Evolutionary conservation across 768 basidiomycete species (phyloP), one percentile per base, ranked within the genome.

Genomic region (Dioszegia hungarica): DNA sequence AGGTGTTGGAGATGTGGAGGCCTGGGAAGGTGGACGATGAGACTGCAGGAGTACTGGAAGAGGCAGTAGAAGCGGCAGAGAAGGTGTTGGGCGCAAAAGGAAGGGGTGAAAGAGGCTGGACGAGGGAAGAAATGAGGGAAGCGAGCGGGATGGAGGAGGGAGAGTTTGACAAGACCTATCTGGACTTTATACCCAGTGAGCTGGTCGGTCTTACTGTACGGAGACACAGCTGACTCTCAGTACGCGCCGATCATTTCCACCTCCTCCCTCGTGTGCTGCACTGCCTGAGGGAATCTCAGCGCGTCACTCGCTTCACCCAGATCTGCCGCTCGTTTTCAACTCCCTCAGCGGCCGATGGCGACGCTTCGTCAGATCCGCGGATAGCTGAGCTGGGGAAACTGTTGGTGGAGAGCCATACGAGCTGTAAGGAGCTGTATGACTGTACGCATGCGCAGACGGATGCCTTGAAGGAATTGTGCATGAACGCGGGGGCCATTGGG

Each of bases 401-500:
- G 52, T 89, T 93, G 87, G 84, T 89, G 67, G 84, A 84, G 51
- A 88, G 86, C 17, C 89, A 90, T 70, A 77, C 77, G 41, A 86
- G 84, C 67, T 91, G 90, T 73, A 66, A 82, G 31, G 73, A 80
- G 39, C 73, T 86, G 9, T 93, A 81, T 68, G 85, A 92, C 59
- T 90, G 88, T 76, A 88, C 87, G 8, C 87, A 87, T 68, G 81
- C 83, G 0, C 88, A 93, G 77, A 77, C 92, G 17, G 83, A 94
- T 69, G 77, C 83, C 66, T 80, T 93, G 9, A 83, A 83, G 2
- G 70, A 63, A 37, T 75, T 93, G 20, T 86, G 88, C 9, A 78
- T 81, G 46, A 78, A 82, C 17, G 83, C 85, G 1, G 90, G 90
- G 15, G 88, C 89, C 3, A 82, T 84, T 62, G 91, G 90, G 5